Conservation (phyloP, 352 stramenopile species). For the Labyrinthula sp. region DNA sequence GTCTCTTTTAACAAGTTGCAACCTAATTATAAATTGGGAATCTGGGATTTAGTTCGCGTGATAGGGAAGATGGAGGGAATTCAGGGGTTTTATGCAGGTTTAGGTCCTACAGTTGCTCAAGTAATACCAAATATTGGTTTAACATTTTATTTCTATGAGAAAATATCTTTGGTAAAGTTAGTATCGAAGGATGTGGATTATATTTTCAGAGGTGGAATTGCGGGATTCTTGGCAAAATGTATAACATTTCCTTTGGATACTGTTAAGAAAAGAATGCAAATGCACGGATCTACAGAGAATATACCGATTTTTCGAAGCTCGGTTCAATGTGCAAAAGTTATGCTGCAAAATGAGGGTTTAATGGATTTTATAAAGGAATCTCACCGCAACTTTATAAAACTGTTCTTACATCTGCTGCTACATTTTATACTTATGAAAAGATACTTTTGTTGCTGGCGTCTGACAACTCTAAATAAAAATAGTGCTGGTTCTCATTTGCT, state of each 20-base stretch:
- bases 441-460: too few relatives aligned
- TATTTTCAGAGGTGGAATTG: not conserved
- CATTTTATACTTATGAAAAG: too few relatives aligned
- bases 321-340: too few relatives aligned
- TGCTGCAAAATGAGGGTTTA: too few relatives aligned
- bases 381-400: too few relatives aligned
- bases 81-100: slow-evolving; percentile 14
- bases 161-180: too few relatives aligned
- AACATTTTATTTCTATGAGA: slow-evolving; percentile 24
- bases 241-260: slow-evolving; percentile 22
- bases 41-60: not conserved
- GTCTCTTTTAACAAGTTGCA: not conserved
- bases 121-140: slow-evolving; percentile 20
- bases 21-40: not conserved
- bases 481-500: too few relatives aligned
- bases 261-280: slow-evolving; percentile 23
- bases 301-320: too few relatives aligned
- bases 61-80: slow-evolving; percentile 4
- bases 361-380: too few relatives aligned
- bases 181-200: not conserved
- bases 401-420: too few relatives aligned
- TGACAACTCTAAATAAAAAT: too few relatives aligned
- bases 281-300: too few relatives aligned
- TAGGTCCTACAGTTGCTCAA: slow-evolving; percentile 14
- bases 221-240: slow-evolving; percentile 9